phyloP scores from a whole-genome alignment of 305 asterid species.

The Fraxinus latifolia region DNA sequence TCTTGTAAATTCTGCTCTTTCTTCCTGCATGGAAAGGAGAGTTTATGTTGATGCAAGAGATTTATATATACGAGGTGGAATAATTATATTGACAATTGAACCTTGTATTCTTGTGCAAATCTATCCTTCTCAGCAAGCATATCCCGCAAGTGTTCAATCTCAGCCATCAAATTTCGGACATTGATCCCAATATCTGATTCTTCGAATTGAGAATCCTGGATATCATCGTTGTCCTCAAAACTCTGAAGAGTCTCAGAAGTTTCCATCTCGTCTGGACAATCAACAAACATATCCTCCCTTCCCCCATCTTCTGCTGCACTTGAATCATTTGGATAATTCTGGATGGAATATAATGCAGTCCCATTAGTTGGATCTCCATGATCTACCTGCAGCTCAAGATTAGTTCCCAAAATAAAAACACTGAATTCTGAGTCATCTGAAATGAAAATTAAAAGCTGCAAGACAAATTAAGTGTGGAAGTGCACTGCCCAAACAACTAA shows the following conservation, averaged over 20 bases:
- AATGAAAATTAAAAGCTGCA: conserved; percentile 10
- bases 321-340: conserved; percentile 35
- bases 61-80: conserved; percentile 14
- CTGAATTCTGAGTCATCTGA: conserved; percentile 12
- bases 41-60: conserved; percentile 21
- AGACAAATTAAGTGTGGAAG: not conserved
- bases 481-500: conserved; percentile 2
- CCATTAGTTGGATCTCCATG: conserved; percentile 22
- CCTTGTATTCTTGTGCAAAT: conserved; percentile 58
- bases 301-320: conserved; percentile 60
- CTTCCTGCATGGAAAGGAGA: conserved; percentile 59
- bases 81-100: conserved; percentile 31
- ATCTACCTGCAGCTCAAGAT: conserved; percentile 42
- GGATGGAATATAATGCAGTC: conserved; percentile 31
- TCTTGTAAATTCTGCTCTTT: conserved; percentile 39
- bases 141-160: conserved; percentile 52
- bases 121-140: conserved; percentile 59
- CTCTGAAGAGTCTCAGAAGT: conserved; percentile 56
- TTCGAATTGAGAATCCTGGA: conserved; percentile 36
- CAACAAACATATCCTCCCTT: conserved; percentile 88
- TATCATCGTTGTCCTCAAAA: conserved; percentile 47
- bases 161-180: conserved; percentile 46
- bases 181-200: conserved; percentile 47
- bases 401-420: conserved; percentile 22
- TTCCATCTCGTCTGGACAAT: conserved; percentile 93